A percentile compares a stretch with the other conserved stretches of the same genome.
These are phyloP conservation scores for Zarea fungicola DNA, from an alignment of 2,329 filamentous ascomycete genomes.

Conservation along the genomic window DNA sequence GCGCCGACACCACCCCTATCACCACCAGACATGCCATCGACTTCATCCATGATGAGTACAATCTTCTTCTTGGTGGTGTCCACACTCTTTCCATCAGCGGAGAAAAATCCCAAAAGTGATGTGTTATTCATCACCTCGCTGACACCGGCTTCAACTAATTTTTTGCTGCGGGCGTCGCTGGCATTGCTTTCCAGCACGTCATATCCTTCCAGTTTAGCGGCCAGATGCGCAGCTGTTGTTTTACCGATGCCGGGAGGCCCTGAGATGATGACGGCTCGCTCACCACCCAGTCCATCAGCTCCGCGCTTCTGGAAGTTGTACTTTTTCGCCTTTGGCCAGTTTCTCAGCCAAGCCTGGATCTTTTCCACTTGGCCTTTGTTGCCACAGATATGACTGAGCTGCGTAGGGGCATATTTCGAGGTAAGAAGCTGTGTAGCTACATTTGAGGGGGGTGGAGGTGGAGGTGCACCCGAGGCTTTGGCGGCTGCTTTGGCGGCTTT, in stretches of 20 bases:
- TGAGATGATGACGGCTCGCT: constrained; percentile 89
- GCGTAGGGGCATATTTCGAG: constrained; percentile 86
- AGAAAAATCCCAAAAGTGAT: constrained; percentile 86
- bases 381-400: constrained; percentile 83
- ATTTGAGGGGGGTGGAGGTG: constrained; percentile 26
- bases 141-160: constrained; percentile 83
- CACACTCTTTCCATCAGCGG: constrained; percentile 73
- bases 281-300: constrained; percentile 74
- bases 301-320: constrained; percentile 78
- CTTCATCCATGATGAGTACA: constrained; percentile 96
- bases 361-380: constrained; percentile 90
- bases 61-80: constrained; percentile 84
- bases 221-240: constrained; percentile 91
- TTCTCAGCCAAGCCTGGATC: constrained; percentile 79
- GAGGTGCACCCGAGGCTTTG: constrained; percentile 20
- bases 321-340: constrained; percentile 74
- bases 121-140: constrained; percentile 90
- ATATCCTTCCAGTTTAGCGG: constrained; percentile 87
- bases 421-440: constrained; percentile 73
- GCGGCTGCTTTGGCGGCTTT: constrained; percentile 44
- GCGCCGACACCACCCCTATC: constrained; percentile 94
- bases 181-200: constrained; percentile 94
- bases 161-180: constrained; percentile 93
- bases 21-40: constrained; percentile 97
- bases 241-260: constrained; percentile 96